These are phyloP conservation scores for Lepidium aucheri DNA, from an alignment of 345 rosid genomes.

Conservation along the genomic window DNA sequence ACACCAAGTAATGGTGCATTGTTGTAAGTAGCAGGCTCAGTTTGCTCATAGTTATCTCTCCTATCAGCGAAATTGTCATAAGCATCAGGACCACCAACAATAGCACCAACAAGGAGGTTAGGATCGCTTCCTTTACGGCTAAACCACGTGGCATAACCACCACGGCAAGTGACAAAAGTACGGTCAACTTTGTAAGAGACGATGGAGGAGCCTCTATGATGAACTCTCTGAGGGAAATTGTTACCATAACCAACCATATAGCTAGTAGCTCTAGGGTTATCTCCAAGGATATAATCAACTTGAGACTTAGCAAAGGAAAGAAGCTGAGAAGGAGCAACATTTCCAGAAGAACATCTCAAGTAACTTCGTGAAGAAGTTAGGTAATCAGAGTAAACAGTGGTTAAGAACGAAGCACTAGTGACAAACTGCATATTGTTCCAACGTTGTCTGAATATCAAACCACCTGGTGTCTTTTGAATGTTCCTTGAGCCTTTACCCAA, in stretches of 20 bases:
- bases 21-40: slow-evolving; percentile 98
- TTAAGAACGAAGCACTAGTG: slow-evolving; percentile 75
- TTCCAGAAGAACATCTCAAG: slow-evolving; percentile 56
- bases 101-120: slow-evolving; percentile 80
- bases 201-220: slow-evolving; percentile 89
- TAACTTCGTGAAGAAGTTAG: slow-evolving; percentile 55
- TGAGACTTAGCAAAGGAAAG: slow-evolving; percentile 80
- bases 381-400: slow-evolving; percentile 76
- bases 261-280: slow-evolving; percentile 93
- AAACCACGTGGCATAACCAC: slow-evolving; percentile 91
- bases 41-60: slow-evolving; percentile 92
- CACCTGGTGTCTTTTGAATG: slow-evolving; percentile 85
- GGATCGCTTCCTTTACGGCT: slow-evolving; percentile 75
- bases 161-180: slow-evolving; percentile 71
- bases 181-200: slow-evolving; percentile 67
- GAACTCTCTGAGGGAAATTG: slow-evolving; percentile 86
- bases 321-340: slow-evolving; percentile 55
- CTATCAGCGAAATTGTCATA: slow-evolving; percentile 88
- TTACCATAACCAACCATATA: slow-evolving; percentile 97
- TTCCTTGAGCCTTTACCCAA: slow-evolving; percentile 58
- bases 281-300: slow-evolving; percentile 96
- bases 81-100: slow-evolving; percentile 96
- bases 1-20: slow-evolving; percentile 92
- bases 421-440: slow-evolving; percentile 99
- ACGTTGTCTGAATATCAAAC: slow-evolving; percentile 77